These are phyloP conservation scores for Helicostylum pulchrum DNA, from an alignment of 192 early-diverging fungal species.

Conservation along the genomic window DNA sequence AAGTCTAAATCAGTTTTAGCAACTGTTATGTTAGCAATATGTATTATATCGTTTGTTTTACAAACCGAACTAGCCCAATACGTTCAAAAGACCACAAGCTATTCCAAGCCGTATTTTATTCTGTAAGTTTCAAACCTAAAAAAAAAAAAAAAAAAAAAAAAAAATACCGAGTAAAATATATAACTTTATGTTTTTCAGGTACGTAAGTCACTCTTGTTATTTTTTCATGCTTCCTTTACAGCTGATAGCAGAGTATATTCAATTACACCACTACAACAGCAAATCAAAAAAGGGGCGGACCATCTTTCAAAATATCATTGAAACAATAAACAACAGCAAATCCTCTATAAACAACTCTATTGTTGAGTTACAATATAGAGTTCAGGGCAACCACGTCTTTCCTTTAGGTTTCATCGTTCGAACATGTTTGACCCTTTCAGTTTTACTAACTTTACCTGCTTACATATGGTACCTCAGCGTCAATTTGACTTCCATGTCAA, in stretches of 20 bases:
- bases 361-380: constrained; percentile 5
- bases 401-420: not conserved
- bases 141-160: constrained; percentile 7
- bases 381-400: not conserved
- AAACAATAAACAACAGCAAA: not conserved
- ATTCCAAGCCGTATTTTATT: constrained; percentile 62
- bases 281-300: not conserved
- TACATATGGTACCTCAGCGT: constrained; percentile 82
- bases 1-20: constrained; percentile 31
- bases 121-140: constrained; percentile 41
- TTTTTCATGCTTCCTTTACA: constrained; percentile 41
- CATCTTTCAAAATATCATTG: not conserved
- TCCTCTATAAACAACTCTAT: constrained; percentile 12
- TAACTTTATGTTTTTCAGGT: constrained; percentile 24
- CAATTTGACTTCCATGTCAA: constrained; percentile 69
- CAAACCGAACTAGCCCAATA: constrained; percentile 59
- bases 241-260: constrained; percentile 25
- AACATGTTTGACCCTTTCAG: constrained; percentile 38
- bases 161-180: not conserved
- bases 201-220: constrained; percentile 41
- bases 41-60: constrained; percentile 48
- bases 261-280: not conserved
- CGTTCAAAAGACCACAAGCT: constrained; percentile 53
- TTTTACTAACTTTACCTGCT: constrained; percentile 61
- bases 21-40: constrained; percentile 39